A percentile compares a stretch with the other conserved stretches of the same genome.
phyloP scores from a whole-genome alignment of 2,329 filamentous ascomycete genomes.

The Sclerotinia trifoliorum region DNA sequence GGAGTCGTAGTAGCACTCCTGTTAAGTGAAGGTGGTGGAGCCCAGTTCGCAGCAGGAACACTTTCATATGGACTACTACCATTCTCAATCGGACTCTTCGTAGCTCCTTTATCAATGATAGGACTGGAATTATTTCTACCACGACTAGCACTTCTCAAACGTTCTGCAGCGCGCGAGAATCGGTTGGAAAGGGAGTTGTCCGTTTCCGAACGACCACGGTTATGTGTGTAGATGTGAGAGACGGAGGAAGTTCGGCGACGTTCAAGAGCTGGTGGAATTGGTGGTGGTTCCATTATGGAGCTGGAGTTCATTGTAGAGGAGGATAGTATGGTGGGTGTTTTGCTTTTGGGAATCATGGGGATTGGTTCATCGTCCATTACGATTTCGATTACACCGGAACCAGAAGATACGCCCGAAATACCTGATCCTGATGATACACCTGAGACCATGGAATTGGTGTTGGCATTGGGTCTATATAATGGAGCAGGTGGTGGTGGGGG shows the following conservation, averaged over 20 bases:
- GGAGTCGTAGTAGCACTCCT: constrained; percentile 24
- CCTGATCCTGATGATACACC: constrained; percentile 33
- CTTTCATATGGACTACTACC: constrained; percentile 39
- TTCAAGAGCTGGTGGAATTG: constrained; percentile 45
- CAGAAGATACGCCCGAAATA: constrained; percentile 42
- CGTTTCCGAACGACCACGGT: constrained; percentile 55
- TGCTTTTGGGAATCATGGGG: constrained; percentile 17
- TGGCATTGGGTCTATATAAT: constrained; percentile 45
- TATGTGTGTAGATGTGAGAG: constrained; percentile 44
- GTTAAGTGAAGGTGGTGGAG: constrained; percentile 19
- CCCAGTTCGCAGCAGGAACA: constrained; percentile 31
- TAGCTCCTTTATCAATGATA: constrained; percentile 27
- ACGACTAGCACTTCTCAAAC: constrained; percentile 59
- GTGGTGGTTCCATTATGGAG: constrained; percentile 25
- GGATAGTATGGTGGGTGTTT: constrained; percentile 12
- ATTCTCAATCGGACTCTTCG: constrained; percentile 34
- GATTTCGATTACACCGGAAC: constrained; percentile 62
- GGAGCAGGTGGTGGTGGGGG: constrained; percentile 63
- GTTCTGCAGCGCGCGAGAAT: constrained; percentile 57
- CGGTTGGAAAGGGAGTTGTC: constrained; percentile 54
- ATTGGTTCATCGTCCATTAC: constrained; percentile 53
- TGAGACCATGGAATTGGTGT: constrained; percentile 39
- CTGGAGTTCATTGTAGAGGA: not conserved
- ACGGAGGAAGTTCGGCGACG: constrained; percentile 30
- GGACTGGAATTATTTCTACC: constrained; percentile 45